Evolutionary conservation across 768 basidiomycete species (phyloP).

Genomic region (Lentinus tigrinus): DNA sequence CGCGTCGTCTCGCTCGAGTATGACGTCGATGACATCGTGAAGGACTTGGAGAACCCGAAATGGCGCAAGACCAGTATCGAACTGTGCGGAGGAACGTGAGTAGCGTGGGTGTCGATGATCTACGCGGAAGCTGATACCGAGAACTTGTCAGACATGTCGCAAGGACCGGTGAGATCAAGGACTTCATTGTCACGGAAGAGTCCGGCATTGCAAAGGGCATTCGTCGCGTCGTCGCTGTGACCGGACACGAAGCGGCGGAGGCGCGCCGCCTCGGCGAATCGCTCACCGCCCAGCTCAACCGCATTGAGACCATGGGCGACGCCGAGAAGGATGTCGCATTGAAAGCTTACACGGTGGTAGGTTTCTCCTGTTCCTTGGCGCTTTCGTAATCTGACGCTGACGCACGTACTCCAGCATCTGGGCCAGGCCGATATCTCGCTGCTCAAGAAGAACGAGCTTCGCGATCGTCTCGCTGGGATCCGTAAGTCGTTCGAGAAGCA

Average conservation of each 20-base stretch:
- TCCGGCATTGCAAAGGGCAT: conserved; percentile 98
- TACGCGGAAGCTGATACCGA: background rate
- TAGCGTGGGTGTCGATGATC: conserved; percentile 12
- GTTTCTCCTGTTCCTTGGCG: conserved; percentile 26
- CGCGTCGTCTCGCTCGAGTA: conserved; percentile 91
- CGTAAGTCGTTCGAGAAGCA: conserved; percentile 86
- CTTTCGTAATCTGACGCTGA: background rate
- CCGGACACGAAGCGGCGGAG: conserved; percentile 88
- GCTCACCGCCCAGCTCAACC: conserved; percentile 61
- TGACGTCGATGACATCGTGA: conserved; percentile 80
- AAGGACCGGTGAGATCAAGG: conserved; percentile 97
- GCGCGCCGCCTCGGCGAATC: conserved; percentile 67
- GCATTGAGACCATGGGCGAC: conserved; percentile 57
- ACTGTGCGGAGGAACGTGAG: conserved; percentile 97
- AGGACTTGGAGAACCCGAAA: conserved; percentile 84
- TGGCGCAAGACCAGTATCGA: conserved; percentile 93
- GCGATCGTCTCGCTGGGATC: conserved; percentile 65
- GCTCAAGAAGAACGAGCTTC: conserved; percentile 75
- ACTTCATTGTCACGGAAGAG: conserved; percentile 93
- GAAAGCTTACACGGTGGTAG: conserved; percentile 75
- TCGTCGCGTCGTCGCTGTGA: conserved; percentile 90
- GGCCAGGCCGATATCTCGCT: conserved; percentile 88
- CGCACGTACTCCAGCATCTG: conserved; percentile 63
- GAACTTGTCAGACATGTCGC: conserved; percentile 70
- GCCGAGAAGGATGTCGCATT: conserved; percentile 87